Percentiles rank a stretch among this genome's conserved stretches.
Evolutionary conservation across 192 early-diverging fungal genomes (phyloP).

Genomic region (Coemansia pectinata): DNA sequence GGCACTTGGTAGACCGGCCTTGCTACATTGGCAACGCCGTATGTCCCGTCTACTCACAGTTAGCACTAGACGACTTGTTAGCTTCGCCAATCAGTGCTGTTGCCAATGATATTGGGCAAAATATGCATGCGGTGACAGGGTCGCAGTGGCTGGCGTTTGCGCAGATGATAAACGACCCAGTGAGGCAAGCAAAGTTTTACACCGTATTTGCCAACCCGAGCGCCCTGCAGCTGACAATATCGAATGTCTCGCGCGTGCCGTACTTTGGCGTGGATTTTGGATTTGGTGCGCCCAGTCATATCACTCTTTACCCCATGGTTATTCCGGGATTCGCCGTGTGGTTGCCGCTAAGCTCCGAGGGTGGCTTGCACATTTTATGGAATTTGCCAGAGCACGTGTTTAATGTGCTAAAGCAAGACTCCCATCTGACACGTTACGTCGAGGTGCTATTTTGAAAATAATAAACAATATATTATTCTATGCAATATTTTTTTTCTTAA

Average conservation of each 20-base stretch:
- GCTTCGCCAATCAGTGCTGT: slow-evolving; percentile 1
- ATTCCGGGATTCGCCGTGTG: slow-evolving; percentile 41
- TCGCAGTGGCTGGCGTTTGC: slow-evolving; percentile 29
- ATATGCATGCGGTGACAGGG: slow-evolving; percentile 21
- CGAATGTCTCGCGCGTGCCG: slow-evolving; percentile 29
- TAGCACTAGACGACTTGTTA: background rate
- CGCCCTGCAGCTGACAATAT: slow-evolving; percentile 34
- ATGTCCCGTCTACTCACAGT: slow-evolving; percentile 37
- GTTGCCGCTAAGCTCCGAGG: slow-evolving; percentile 22
- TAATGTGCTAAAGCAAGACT: slow-evolving; percentile 5
- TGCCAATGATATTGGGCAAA: slow-evolving; percentile 17
- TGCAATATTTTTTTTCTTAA: no score
- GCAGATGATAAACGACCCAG: slow-evolving; percentile 18
- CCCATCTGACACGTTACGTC: slow-evolving; percentile 24
- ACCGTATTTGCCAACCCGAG: slow-evolving; percentile 36
- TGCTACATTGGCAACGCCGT: slow-evolving; percentile 42
- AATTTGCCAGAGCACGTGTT: slow-evolving; percentile 22
- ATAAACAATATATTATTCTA: background rate
- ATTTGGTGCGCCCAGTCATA: slow-evolving; percentile 29
- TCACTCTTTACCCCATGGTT: slow-evolving; percentile 36
- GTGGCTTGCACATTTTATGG: slow-evolving; percentile 44
- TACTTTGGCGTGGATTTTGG: slow-evolving; percentile 44
- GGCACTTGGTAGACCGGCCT: slow-evolving; percentile 21
- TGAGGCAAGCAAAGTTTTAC: slow-evolving; percentile 27
- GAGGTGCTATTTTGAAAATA: slow-evolving; percentile 22